Evolutionary conservation across 805 yeast species (phyloP).

Genomic region (Candida pseudoglaebosa): DNA sequence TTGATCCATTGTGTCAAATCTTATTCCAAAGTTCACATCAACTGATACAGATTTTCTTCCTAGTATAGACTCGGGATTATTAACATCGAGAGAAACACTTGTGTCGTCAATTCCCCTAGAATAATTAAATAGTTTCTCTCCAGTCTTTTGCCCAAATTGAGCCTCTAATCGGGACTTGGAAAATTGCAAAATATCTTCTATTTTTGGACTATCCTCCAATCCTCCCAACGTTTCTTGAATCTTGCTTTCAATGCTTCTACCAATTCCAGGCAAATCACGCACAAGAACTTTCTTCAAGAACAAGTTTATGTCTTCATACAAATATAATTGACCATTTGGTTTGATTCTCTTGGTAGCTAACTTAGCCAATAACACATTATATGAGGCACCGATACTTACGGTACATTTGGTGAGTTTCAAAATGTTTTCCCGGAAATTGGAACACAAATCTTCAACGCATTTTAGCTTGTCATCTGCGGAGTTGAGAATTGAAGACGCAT

Average conservation of each 20-base stretch:
- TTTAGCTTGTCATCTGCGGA: conserved; percentile 7
- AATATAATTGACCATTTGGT: conserved; percentile 61
- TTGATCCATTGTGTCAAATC: conserved; percentile 60
- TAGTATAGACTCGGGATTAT: conserved; percentile 35
- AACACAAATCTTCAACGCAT: conserved; percentile 20
- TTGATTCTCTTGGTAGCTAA: conserved; percentile 71
- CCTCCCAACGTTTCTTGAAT: conserved; percentile 19
- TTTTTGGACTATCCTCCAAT: conserved; percentile 14
- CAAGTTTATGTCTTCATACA: conserved; percentile 24
- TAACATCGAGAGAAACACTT: conserved; percentile 47
- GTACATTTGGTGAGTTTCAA: conserved; percentile 50
- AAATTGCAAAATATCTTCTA: conserved; percentile 37
- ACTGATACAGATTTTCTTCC: conserved; percentile 76
- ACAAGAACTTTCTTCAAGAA: conserved; percentile 35
- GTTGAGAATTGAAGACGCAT: conserved; percentile 40
- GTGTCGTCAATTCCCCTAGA: conserved; percentile 67
- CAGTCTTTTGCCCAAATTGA: conserved; percentile 67
- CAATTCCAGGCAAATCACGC: conserved; percentile 60
- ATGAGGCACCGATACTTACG: conserved; percentile 77
- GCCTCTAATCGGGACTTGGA: conserved; percentile 34
- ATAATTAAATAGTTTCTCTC: conserved; percentile 55
- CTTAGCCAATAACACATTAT: conserved; percentile 73
- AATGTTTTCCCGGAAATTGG: conserved; percentile 38
- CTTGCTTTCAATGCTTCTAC: conserved; percentile 46
- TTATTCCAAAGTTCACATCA: conserved; percentile 87